phyloP scores from a whole-genome alignment of 352 stramenopile species.

The Phytopythium mirpurense region DNA sequence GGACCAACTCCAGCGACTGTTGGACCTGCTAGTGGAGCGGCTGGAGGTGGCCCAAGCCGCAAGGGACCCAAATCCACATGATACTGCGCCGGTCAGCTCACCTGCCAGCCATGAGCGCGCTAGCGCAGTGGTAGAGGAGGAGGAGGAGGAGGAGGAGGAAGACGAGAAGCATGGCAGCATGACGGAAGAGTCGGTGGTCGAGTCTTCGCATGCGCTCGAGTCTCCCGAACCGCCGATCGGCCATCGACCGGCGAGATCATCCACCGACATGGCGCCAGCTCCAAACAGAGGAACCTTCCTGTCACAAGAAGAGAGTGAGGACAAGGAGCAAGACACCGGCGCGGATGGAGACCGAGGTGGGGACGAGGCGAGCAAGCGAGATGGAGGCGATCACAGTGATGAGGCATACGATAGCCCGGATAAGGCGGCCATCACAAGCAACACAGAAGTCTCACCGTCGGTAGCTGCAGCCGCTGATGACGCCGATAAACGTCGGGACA shows the following conservation, averaged over 20 bases:
- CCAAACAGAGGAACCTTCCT: slow-evolving; percentile 10
- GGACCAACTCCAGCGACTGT: slow-evolving; percentile 49
- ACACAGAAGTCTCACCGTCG: not conserved
- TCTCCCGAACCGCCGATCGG: not conserved
- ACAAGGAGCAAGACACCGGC: slow-evolving; percentile 8
- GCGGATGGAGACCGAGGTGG: slow-evolving; percentile 2
- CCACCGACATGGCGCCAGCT: not conserved
- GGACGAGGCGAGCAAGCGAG: slow-evolving; percentile 4
- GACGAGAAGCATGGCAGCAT: slow-evolving; percentile 31
- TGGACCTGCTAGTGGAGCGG: slow-evolving; percentile 60
- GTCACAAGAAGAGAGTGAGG: slow-evolving; percentile 12
- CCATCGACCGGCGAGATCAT: not conserved
- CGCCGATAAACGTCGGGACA: slow-evolving; percentile 7
- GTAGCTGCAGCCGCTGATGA: not conserved
- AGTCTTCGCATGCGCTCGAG: slow-evolving; percentile 32
- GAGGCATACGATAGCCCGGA: slow-evolving; percentile 6
- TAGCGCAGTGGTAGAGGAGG: slow-evolving; percentile 2
- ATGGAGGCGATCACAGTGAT: slow-evolving; percentile 1
- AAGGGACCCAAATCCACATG: not conserved
- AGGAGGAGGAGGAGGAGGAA: slow-evolving; percentile 13
- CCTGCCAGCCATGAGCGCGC: not conserved
- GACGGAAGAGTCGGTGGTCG: slow-evolving; percentile 23
- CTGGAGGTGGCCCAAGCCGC: slow-evolving; percentile 13
- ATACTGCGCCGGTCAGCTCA: not conserved
- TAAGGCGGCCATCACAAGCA: not conserved